Conservation (phyloP, 768 basidiomycete genomes). For the Cystobasidium ongulense region DNA sequence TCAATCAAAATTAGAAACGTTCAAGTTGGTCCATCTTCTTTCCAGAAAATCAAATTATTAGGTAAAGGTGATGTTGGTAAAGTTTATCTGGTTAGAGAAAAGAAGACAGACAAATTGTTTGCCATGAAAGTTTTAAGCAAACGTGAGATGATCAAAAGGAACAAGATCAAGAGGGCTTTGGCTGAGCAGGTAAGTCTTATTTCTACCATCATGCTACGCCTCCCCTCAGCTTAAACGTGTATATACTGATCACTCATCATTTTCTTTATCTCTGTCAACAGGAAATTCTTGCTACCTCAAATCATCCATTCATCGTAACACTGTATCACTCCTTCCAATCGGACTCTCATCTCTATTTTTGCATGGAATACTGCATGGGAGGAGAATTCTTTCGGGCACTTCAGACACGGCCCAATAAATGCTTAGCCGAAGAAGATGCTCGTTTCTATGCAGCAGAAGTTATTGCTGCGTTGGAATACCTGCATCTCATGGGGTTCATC, state of each 20-base stretch:
- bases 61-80: slow-evolving; percentile 98
- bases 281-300: slow-evolving; percentile 94
- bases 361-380: slow-evolving; percentile 99
- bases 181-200: slow-evolving; percentile 65
- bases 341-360: slow-evolving; percentile 93
- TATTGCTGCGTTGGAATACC: slow-evolving; percentile 90
- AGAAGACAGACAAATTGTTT: slow-evolving; percentile 90
- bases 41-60: slow-evolving; percentile 94
- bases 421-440: slow-evolving; percentile 86
- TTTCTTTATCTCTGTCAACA: slow-evolving; percentile 16
- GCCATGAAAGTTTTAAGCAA: slow-evolving; percentile 99
- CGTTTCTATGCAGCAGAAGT: slow-evolving; percentile 99
- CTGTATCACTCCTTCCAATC: slow-evolving; percentile 99
- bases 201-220: background rate
- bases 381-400: slow-evolving; percentile 98
- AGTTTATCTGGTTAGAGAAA: slow-evolving; percentile 95
- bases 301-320: slow-evolving; percentile 99
- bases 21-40: slow-evolving; percentile 87
- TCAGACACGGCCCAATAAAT: slow-evolving; percentile 92
- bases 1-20: slow-evolving; percentile 79
- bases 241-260: background rate
- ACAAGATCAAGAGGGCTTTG: slow-evolving; percentile 96
- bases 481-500: slow-evolving; percentile 98
- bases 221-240: background rate
- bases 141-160: slow-evolving; percentile 99